Conservation (phyloP, 1,139 yeast species). For the Blastobotrys serpentis region DNA sequence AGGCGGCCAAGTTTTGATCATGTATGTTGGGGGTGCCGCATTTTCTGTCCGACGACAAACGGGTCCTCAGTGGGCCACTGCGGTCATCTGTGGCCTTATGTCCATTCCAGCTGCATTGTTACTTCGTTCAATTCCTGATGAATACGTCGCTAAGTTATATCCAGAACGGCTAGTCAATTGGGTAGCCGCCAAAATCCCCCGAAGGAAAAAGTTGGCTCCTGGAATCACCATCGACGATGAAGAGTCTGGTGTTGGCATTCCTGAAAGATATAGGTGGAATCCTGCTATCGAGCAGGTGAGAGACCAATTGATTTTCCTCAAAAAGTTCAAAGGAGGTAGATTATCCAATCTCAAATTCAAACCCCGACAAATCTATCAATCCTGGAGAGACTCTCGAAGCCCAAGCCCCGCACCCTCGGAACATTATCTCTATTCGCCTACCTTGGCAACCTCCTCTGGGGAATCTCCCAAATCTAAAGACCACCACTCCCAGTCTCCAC, state of each 20-base stretch:
- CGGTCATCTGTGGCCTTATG: constrained; percentile 75
- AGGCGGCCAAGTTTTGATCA: constrained; percentile 80
- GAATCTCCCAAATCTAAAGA: background rate
- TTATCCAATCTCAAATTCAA: constrained; percentile 37
- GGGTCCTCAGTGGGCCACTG: constrained; percentile 86
- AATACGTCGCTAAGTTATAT: constrained; percentile 65
- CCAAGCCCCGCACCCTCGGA: constrained; percentile 23
- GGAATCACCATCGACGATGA: constrained; percentile 29
- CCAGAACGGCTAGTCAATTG: constrained; percentile 55
- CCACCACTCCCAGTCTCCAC: constrained; percentile 11
- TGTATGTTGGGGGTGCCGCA: constrained; percentile 97
- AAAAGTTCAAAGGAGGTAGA: constrained; percentile 44
- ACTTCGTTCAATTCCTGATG: constrained; percentile 79
- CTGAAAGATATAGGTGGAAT: constrained; percentile 38
- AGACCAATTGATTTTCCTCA: constrained; percentile 39
- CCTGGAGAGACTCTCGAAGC: constrained; percentile 32
- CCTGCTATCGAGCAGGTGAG: constrained; percentile 45
- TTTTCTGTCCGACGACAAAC: constrained; percentile 79
- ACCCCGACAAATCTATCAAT: constrained; percentile 32
- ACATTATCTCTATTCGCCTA: constrained; percentile 14
- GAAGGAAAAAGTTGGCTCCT: constrained; percentile 39
- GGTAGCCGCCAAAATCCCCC: constrained; percentile 25
- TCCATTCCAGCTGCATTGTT: constrained; percentile 79
- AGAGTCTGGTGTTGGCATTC: constrained; percentile 24
- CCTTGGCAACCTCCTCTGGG: constrained; percentile 2